phyloP scores from a whole-genome alignment of 2,329 filamentous ascomycete genomes.

The Dactylellina sp. region DNA sequence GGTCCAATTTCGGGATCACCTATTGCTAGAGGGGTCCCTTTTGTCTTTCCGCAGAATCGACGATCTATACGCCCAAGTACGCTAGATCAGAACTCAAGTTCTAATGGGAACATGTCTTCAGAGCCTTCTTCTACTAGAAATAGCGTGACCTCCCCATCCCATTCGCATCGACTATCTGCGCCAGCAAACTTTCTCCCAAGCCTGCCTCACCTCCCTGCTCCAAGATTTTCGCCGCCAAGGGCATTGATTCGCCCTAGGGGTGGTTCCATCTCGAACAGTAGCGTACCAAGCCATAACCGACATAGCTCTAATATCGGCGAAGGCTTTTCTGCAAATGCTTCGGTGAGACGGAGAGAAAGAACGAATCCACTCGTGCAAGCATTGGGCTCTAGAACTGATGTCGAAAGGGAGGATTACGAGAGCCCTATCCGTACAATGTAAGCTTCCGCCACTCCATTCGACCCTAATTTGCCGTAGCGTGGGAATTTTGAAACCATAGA shows the following conservation, averaged over 20 bases:
- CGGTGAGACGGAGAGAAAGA: conserved; percentile 40
- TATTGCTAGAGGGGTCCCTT: conserved; percentile 16
- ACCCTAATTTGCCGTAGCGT: neutral
- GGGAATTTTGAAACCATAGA: no score
- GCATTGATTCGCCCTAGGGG: conserved; percentile 33
- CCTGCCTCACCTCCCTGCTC: conserved; percentile 45
- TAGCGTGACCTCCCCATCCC: conserved; percentile 27
- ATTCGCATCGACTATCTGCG: conserved; percentile 31
- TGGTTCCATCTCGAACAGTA: conserved; percentile 35
- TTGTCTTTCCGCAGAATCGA: conserved; percentile 30
- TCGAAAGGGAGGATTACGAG: conserved; percentile 52
- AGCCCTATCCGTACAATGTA: conserved; percentile 50
- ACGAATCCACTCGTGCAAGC: conserved; percentile 31
- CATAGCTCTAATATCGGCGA: conserved; percentile 43
- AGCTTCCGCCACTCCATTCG: conserved; percentile 5
- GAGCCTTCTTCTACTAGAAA: conserved; percentile 29
- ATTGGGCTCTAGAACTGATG: conserved; percentile 34
- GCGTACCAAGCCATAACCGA: conserved; percentile 20
- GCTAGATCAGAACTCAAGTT: conserved; percentile 31
- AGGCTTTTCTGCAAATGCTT: conserved; percentile 5
- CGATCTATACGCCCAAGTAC: conserved; percentile 30
- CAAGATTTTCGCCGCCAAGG: conserved; percentile 47
- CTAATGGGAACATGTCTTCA: conserved; percentile 6
- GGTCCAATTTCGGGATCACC: conserved; percentile 29
- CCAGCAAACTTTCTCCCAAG: conserved; percentile 40